These are phyloP conservation scores for Penicillium canariense DNA, from an alignment of 495 filamentous ascomycete species.

Conservation along the genomic window DNA sequence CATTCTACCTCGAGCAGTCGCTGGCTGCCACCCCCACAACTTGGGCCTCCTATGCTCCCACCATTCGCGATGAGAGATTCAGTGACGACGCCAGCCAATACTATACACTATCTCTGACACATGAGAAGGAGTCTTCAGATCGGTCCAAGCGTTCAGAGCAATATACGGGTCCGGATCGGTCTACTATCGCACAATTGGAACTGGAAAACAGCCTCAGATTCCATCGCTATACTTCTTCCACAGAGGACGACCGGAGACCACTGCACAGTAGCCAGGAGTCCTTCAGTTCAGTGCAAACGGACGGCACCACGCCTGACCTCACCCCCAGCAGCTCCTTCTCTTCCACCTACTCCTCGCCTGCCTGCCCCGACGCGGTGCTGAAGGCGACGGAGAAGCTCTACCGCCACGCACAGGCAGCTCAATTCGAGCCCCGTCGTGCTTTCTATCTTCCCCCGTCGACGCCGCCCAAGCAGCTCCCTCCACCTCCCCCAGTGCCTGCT, in stretches of 20 bases:
- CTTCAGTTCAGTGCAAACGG: constrained; percentile 39
- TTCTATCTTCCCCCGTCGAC: constrained; percentile 36
- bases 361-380: constrained; percentile 32
- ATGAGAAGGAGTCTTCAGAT: constrained; percentile 14
- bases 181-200: constrained; percentile 39
- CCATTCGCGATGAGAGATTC: constrained; percentile 37
- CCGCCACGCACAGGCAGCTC: constrained; percentile 23
- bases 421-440: constrained; percentile 16
- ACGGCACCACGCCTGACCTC: constrained; percentile 38
- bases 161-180: constrained; percentile 28
- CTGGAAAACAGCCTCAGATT: constrained; percentile 35
- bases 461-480: constrained; percentile 32
- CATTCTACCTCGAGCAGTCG: constrained; percentile 47
- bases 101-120: constrained; percentile 36
- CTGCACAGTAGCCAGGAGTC: constrained; percentile 36
- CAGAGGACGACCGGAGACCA: constrained; percentile 20
- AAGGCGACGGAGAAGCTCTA: constrained; percentile 34
- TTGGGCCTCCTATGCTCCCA: constrained; percentile 27
- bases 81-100: constrained; percentile 35
- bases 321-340: constrained; percentile 50
- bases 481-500: constrained; percentile 31
- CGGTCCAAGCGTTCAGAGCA: constrained; percentile 3
- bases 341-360: constrained; percentile 36
- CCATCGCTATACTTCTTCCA: constrained; percentile 28
- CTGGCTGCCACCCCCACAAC: constrained; percentile 29